These are phyloP conservation scores for Exophiala sp. DNA, from an alignment of 2,329 filamentous ascomycete genomes.

Conservation along the genomic window DNA sequence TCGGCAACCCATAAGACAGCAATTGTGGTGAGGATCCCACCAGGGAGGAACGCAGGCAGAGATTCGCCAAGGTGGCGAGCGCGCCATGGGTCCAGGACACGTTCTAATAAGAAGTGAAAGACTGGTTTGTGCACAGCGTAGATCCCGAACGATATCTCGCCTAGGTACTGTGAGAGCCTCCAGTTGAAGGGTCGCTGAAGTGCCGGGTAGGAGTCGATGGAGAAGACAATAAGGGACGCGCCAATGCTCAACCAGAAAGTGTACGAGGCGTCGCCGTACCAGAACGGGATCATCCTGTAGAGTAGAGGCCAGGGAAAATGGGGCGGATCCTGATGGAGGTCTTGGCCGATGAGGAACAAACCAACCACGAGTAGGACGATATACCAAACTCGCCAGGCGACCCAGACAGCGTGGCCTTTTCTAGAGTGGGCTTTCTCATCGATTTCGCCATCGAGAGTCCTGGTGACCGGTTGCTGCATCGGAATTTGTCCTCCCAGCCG, in stretches of 20 bases:
- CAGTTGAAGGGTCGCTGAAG: slow-evolving; percentile 41
- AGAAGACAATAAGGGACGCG: slow-evolving; percentile 38
- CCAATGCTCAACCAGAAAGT: slow-evolving; percentile 41
- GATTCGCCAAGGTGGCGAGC: not conserved
- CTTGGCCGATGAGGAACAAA: slow-evolving; percentile 12
- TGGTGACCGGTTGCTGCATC: not conserved
- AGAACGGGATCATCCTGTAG: slow-evolving; percentile 34
- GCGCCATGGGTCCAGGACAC: slow-evolving; percentile 4
- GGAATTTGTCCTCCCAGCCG: slow-evolving; percentile 29
- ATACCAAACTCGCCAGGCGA: slow-evolving; percentile 4
- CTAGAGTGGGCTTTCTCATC: not conserved
- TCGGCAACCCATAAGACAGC: slow-evolving; percentile 9
- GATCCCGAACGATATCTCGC: slow-evolving; percentile 43
- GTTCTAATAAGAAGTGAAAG: not conserved
- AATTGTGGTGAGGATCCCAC: not conserved
- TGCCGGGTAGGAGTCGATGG: slow-evolving; percentile 38
- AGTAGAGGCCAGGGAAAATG: slow-evolving; percentile 34
- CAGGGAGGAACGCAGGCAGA: slow-evolving; percentile 2
- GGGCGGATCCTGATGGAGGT: not conserved
- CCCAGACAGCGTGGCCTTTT: not conserved
- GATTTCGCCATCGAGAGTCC: not conserved
- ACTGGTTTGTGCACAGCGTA: slow-evolving; percentile 39
- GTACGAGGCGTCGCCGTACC: slow-evolving; percentile 39
- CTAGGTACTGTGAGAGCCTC: slow-evolving; percentile 42
- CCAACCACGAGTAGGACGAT: slow-evolving; percentile 4